A percentile compares a stretch with the other conserved stretches of the same genome.
These are phyloP conservation scores for Neoascochyta sp. DNA, from an alignment of 2,329 filamentous ascomycete genomes.

Conservation along the genomic window DNA sequence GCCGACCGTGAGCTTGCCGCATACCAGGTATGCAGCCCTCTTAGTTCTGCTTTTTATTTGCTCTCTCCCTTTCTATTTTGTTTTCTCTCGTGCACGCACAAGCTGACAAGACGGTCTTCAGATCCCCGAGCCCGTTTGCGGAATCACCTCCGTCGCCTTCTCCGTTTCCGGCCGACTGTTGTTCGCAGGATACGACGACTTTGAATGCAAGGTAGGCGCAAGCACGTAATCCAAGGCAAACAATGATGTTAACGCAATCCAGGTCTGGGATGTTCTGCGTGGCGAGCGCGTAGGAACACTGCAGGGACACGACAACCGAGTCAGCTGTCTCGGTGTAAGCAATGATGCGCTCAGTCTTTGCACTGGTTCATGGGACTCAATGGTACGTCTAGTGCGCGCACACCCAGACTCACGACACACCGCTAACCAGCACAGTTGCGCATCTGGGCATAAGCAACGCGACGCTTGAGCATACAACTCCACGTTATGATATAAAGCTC, in stretches of 20 bases:
- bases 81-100: no score
- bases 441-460: conserved; percentile 48
- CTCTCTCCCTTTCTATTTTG: no score
- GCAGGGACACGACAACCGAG: conserved; percentile 96
- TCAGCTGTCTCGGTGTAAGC: conserved; percentile 97
- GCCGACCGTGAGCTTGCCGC: conserved; percentile 77
- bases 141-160: conserved; percentile 96
- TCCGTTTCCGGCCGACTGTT: conserved; percentile 92
- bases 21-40: conserved; percentile 45
- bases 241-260: conserved; percentile 40
- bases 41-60: not conserved
- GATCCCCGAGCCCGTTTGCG: conserved; percentile 96
- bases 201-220: conserved; percentile 90
- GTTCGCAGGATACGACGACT: conserved; percentile 97
- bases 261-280: conserved; percentile 98
- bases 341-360: conserved; percentile 99
- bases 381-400: conserved; percentile 62
- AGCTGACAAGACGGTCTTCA: conserved; percentile 47
- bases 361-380: conserved; percentile 98
- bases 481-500: conserved; percentile 32
- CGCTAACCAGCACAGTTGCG: conserved; percentile 43
- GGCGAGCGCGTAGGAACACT: conserved; percentile 96
- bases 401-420: conserved; percentile 3
- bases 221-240: conserved; percentile 4
- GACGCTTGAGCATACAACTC: conserved; percentile 20